Percentiles rank a stretch among this genome's conserved stretches.
Evolutionary conservation across 2,329 filamentous ascomycete species (phyloP).

Genomic region (Paecilomyces sp.): DNA sequence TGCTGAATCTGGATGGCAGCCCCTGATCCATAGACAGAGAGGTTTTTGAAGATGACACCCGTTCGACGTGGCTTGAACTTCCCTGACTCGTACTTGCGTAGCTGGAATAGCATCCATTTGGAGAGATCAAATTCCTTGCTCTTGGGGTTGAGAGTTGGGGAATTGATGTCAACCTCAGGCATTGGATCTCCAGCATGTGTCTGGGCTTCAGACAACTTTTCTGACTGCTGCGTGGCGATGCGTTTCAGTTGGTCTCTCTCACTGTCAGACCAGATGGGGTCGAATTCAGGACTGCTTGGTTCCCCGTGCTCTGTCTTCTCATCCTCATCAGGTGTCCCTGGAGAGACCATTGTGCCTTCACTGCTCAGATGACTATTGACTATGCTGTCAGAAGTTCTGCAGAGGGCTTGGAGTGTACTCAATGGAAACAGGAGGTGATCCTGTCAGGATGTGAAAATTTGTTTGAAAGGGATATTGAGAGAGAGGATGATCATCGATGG

Average conservation of each 20-base stretch:
- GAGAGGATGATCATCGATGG: not conserved
- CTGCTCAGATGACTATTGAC: not conserved
- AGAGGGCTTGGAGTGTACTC: not conserved
- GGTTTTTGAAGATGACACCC: constrained; percentile 57
- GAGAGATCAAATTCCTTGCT: not conserved
- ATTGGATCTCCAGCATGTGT: not conserved
- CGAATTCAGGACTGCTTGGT: not conserved
- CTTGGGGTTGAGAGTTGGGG: not conserved
- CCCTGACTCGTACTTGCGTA: constrained; percentile 20
- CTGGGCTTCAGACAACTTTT: not conserved
- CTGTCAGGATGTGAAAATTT: not conserved
- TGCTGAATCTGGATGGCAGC: constrained; percentile 61
- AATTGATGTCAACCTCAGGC: not conserved
- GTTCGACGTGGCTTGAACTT: constrained; percentile 45
- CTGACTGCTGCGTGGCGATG: not conserved
- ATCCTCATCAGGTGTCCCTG: not conserved
- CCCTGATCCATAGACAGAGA: constrained; percentile 61
- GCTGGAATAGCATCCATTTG: not conserved
- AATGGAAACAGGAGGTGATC: not conserved
- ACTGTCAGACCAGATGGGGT: not conserved
- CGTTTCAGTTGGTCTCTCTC: not conserved
- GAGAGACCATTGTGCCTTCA: not conserved
- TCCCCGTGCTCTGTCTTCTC: not conserved
- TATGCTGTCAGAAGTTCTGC: not conserved
- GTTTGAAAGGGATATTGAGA: not conserved